Conservation (phyloP, 2,329 filamentous ascomycete species). For the Trichoderma endophyticum region DNA sequence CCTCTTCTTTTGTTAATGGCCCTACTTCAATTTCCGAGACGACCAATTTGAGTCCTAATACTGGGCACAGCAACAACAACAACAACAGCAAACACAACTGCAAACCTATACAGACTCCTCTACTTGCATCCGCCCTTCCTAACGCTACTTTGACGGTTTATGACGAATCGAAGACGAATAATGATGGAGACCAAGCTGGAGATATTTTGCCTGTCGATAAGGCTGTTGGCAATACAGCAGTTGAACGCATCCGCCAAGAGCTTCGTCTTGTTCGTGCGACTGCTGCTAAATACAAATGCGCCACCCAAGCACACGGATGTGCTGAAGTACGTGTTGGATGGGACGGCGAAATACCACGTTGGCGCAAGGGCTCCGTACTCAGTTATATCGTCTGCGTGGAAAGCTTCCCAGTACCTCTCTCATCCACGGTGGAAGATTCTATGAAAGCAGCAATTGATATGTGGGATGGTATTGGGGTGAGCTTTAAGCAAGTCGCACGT, state of each 20-base stretch:
- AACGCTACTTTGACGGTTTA: too few species aligned
- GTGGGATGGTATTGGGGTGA: neutral
- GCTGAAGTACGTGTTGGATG: neutral
- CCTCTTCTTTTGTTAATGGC: neutral
- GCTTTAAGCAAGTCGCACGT: neutral
- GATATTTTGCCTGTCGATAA: rapidly evolving
- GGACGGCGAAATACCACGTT: neutral
- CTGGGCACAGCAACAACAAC: too few species aligned
- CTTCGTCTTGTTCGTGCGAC: neutral
- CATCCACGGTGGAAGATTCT: neutral
- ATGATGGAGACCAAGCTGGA: neutral
- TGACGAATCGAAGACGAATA: neutral
- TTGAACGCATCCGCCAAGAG: too few species aligned
- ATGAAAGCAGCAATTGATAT: neutral
- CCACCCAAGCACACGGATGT: neutral
- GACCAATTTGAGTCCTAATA: too few species aligned
- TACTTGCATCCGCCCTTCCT: too few species aligned
- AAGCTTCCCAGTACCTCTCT: neutral
- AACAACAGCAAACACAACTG: too few species aligned
- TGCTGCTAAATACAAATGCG: neutral
- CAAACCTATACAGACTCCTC: too few species aligned
- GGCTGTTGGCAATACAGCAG: too few species aligned
- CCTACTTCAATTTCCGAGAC: too few species aligned
- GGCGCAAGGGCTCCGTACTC: neutral
- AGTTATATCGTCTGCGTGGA: neutral